These are phyloP conservation scores for Glomus cerebriforme DNA, from an alignment of 192 early-diverging fungal genomes.

Conservation along the genomic window DNA sequence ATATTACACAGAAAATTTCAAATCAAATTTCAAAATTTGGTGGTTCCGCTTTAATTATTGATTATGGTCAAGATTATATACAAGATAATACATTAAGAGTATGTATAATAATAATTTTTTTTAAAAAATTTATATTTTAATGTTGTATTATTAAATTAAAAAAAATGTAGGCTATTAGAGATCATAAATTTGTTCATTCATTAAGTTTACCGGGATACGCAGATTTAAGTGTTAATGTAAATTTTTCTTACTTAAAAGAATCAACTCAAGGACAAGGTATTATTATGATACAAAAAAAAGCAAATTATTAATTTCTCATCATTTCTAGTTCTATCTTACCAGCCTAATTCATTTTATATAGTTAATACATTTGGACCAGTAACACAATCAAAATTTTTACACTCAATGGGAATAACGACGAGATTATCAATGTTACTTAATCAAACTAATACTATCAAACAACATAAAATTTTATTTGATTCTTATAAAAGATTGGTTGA, in stretches of 20 bases:
- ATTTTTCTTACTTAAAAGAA: constrained; percentile 76
- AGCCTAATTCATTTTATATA: constrained; percentile 19
- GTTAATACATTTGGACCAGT: constrained; percentile 72
- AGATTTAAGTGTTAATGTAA: constrained; percentile 92
- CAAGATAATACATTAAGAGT: constrained; percentile 80
- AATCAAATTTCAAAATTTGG: constrained; percentile 63
- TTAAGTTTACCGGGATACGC: constrained; percentile 80
- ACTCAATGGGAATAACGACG: constrained; percentile 79
- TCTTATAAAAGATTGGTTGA: constrained; percentile 78
- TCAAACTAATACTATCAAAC: constrained; percentile 46
- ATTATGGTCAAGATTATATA: constrained; percentile 86
- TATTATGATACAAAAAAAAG: background rate
- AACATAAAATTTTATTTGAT: constrained; percentile 64
- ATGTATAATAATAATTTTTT: constrained; percentile 25
- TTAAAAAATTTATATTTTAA: too few relatives aligned
- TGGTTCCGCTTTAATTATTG: constrained; percentile 79
- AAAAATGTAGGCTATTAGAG: constrained; percentile 74
- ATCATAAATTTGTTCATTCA: constrained; percentile 78
- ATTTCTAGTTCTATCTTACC: background rate
- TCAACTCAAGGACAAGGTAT: constrained; percentile 50
- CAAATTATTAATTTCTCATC: too few relatives aligned
- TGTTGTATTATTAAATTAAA: too few relatives aligned
- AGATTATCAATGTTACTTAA: constrained; percentile 70
- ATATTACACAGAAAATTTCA: constrained; percentile 66
- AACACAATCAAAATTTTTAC: constrained; percentile 76